Base-by-base conservation (phyloP, 371 early-diverging fungal species). In the Dichotomocladium elegans region DNA sequence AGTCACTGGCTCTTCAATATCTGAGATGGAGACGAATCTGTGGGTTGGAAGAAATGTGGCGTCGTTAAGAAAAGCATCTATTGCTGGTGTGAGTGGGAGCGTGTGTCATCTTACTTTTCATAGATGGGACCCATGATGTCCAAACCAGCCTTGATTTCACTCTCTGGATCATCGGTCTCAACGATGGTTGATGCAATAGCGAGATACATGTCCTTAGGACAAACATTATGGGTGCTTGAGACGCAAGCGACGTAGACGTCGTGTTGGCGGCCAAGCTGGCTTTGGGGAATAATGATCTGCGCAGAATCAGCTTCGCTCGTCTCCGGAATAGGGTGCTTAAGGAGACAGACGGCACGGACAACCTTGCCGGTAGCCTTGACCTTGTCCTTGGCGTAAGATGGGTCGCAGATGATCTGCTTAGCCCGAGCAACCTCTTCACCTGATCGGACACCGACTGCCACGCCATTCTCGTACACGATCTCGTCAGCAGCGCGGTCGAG, bases 151-250 rank as follows among this genome's bases (percentile, higher is more conserved):
- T 89, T 82, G 58, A 94, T 87, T 74, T 99, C 99, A 47, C 70
- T 64, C 65, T 95, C 93, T 37, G 99, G 97, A 40, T 77, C 83
- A 29, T 76, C 79, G 2, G 90, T 90, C 72, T 98, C 99, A 14
- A 94, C 93, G 51, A 95, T 81, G 33, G 97, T 96, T 17, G 94
- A 91, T 30, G 97, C 96, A 60, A 96, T 96, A 26, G 99, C 99
- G 42, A 96, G 77, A 55, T 83, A 93, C 80, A 84, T 85, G 57
- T 82, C 83, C 73, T 87, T 83, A 46, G 93, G 91, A 61, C 93
- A 91, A 42, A 99, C 93, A 56, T 87, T 86, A 81, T 99, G 99
- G 21, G 87, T 80, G 30, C 75, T 64, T 12, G 94, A 93, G 43
- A 98, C 91, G 53, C 89, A 81, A 17, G 99, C 95, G 58, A 99